These are phyloP conservation scores for Leptosphaerulina australis DNA, from an alignment of 2,329 filamentous ascomycete genomes.

Conservation along the genomic window DNA sequence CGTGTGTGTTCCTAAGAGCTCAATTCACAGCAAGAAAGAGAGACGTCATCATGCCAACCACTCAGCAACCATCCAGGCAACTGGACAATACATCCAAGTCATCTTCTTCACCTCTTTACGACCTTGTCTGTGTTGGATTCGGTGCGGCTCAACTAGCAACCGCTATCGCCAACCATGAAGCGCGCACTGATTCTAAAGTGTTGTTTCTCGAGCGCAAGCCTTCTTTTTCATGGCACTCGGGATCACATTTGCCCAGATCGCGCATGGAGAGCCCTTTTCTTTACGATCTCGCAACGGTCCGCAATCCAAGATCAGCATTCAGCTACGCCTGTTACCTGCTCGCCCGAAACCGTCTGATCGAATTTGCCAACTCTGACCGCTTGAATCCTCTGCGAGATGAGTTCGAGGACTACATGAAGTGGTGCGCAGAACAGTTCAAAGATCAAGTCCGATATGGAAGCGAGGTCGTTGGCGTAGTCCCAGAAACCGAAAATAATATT, in stretches of 20 bases:
- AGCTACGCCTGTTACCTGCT: slow-evolving; percentile 46
- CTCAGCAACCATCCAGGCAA: slow-evolving; percentile 21
- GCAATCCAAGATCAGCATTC: slow-evolving; percentile 46
- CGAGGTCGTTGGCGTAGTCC: slow-evolving; percentile 40
- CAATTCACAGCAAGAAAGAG: not conserved
- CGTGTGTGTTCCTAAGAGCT: not conserved
- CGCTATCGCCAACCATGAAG: slow-evolving; percentile 45
- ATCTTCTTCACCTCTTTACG: slow-evolving; percentile 30
- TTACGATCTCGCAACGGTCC: slow-evolving; percentile 44
- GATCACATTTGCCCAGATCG: slow-evolving; percentile 36
- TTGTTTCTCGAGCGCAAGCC: slow-evolving; percentile 45
- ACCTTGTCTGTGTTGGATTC: slow-evolving; percentile 47
- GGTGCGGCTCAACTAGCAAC: slow-evolving; percentile 45
- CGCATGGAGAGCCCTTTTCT: slow-evolving; percentile 46
- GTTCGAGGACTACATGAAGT: slow-evolving; percentile 49
- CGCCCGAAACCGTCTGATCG: slow-evolving; percentile 37
- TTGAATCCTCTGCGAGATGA: slow-evolving; percentile 47
- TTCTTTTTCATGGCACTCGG: slow-evolving; percentile 42
- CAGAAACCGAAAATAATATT: slow-evolving; percentile 28
- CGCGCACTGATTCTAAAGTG: slow-evolving; percentile 30
- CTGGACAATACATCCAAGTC: slow-evolving; percentile 22
- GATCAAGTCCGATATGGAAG: slow-evolving; percentile 39
- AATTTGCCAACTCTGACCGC: slow-evolving; percentile 47
- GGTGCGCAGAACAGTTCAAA: slow-evolving; percentile 45
- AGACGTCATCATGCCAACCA: slow-evolving; percentile 30